These are phyloP conservation scores for Haberlea rhodopensis DNA, from an alignment of 257 asterid species.

Conservation along the genomic window DNA sequence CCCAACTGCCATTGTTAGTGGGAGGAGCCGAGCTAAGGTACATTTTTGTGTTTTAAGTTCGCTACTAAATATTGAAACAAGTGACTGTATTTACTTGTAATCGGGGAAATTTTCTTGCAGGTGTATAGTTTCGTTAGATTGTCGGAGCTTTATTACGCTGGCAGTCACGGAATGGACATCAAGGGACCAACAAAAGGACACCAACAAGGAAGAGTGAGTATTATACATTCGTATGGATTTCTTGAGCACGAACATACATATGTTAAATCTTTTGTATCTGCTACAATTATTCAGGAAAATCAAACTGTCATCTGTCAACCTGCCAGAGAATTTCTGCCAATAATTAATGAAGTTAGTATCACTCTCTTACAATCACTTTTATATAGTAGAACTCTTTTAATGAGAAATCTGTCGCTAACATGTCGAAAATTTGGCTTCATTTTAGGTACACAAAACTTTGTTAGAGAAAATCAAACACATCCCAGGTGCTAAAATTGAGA, in stretches of 20 bases:
- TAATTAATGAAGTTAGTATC: constrained; percentile 65
- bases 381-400: no score
- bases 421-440: background rate
- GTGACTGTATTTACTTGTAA: background rate
- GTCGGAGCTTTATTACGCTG: constrained; percentile 86
- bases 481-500: constrained; percentile 75
- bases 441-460: constrained; percentile 54
- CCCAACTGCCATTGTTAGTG: constrained; percentile 87
- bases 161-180: constrained; percentile 99
- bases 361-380: background rate
- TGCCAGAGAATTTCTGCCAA: constrained; percentile 76
- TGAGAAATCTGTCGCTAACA: background rate
- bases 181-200: constrained; percentile 71
- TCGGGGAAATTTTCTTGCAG: constrained; percentile 24
- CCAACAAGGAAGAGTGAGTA: constrained; percentile 44
- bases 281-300: constrained; percentile 51
- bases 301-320: constrained; percentile 87
- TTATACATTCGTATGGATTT: background rate
- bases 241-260: constrained; percentile 12
- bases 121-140: constrained; percentile 60
- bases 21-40: constrained; percentile 84
- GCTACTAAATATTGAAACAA: background rate
- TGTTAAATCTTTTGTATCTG: background rate
- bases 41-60: constrained; percentile 2
- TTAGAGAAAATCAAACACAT: constrained; percentile 54